These are phyloP conservation scores for Sanguinoderma infundibulare DNA, from an alignment of 1,284 basidiomycete species.

Conservation along the genomic window DNA sequence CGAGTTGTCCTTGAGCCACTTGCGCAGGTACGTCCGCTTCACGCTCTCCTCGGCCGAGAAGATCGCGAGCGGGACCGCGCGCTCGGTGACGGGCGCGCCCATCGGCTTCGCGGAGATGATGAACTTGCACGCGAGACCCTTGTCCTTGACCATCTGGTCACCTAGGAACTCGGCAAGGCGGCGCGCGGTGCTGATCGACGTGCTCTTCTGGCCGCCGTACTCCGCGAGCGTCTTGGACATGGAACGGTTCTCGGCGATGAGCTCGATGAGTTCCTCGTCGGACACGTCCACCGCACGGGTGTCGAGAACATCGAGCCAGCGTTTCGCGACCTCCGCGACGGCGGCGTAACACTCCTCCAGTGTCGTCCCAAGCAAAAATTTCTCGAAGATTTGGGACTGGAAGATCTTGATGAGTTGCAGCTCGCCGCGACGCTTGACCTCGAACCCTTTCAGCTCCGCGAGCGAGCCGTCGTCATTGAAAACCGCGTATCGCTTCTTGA, in stretches of 20 bases:
- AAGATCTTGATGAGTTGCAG: constrained; percentile 99
- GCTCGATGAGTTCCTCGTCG: constrained; percentile 95
- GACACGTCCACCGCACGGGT: constrained; percentile 83
- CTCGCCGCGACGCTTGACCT: constrained; percentile 98
- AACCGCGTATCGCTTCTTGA: constrained; percentile 99
- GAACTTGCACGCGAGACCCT: constrained; percentile 98
- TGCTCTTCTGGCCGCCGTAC: constrained; percentile 97
- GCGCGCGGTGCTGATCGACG: constrained; percentile 95
- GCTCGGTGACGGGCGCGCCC: constrained; percentile 96
- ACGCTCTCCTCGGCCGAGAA: constrained; percentile 94
- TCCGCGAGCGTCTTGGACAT: constrained; percentile 98
- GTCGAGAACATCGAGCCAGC: constrained; percentile 97
- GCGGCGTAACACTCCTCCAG: constrained; percentile 96
- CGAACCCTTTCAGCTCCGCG: constrained; percentile 98
- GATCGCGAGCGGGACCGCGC: constrained; percentile 98
- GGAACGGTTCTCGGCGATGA: constrained; percentile 98
- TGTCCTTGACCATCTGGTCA: constrained; percentile 99
- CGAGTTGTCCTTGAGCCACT: constrained; percentile 95
- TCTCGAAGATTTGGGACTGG: constrained; percentile 98
- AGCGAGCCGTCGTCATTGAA: constrained; percentile 98
- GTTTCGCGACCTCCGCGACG: constrained; percentile 93
- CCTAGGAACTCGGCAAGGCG: constrained; percentile 97
- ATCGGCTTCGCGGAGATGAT: constrained; percentile 96
- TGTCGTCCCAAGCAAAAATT: constrained; percentile 92
- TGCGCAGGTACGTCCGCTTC: constrained; percentile 90